A percentile compares a stretch with the other conserved stretches of the same genome.
These are phyloP conservation scores for Murraya paniculata DNA, from an alignment of 345 rosid genomes.

Conservation along the genomic window DNA sequence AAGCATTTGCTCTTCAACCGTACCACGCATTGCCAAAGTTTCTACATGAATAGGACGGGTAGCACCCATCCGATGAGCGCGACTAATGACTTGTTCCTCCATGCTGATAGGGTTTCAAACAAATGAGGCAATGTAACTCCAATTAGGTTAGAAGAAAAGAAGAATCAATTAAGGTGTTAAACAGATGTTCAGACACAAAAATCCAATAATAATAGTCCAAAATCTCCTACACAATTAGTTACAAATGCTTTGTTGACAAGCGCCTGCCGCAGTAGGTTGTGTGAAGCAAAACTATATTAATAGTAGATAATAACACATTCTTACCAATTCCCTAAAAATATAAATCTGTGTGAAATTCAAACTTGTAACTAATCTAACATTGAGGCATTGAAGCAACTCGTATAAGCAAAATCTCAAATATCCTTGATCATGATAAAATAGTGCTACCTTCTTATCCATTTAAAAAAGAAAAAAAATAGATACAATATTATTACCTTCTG, in stretches of 20 bases:
- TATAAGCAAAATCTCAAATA: too few species aligned
- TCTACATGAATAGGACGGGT: conserved; percentile 80
- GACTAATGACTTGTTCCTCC: conserved; percentile 97
- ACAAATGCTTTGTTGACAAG: too few species aligned
- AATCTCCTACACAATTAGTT: too few species aligned
- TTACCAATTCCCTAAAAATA: too few species aligned
- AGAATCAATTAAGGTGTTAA: not conserved
- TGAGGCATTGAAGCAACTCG: too few species aligned
- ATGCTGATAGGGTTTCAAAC: conserved; percentile 43
- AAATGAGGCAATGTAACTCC: not conserved
- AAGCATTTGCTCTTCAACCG: conserved; percentile 92
- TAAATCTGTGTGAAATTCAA: too few species aligned
- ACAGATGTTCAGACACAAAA: not conserved
- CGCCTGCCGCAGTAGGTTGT: too few species aligned
- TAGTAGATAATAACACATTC: too few species aligned
- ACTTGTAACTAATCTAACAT: too few species aligned
- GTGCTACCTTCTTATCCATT: not conserved
- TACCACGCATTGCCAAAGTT: conserved; percentile 86
- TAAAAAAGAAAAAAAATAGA: too few species aligned
- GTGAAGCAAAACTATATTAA: too few species aligned
- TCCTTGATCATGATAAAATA: not conserved
- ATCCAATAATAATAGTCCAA: too few species aligned
- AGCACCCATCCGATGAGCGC: conserved; percentile 96
- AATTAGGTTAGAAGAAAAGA: not conserved
- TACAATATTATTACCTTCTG: conserved; percentile 52